Evolutionary conservation across 2,329 filamentous ascomycete genomes (phyloP), one percentile per base, ranked within the genome.

Genomic region (Fusarium equiseti): DNA sequence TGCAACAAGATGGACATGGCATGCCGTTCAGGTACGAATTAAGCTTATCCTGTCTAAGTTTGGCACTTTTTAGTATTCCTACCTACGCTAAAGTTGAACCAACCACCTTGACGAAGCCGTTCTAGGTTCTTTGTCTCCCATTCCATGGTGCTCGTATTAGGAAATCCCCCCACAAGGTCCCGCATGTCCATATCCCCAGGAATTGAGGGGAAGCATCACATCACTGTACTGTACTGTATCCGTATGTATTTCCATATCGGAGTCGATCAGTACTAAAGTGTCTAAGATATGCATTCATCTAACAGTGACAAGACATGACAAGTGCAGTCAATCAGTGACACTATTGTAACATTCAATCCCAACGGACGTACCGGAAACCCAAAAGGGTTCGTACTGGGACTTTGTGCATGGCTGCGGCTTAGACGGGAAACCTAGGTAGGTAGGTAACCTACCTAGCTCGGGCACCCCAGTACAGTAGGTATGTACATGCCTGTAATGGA

Each of bases 61-160:
- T 68, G 65, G 38, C 26, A 45, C 38, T n/a, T 40, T 27, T 24
- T 27, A 42, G n/a, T 38, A 45, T 31, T 46, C 13, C 42, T 26
- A 54, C 13, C 42, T 26, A 54, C 53, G 29, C 54, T 68, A 60
- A 50, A 18, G 31, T 65, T 42, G 53, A 43, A 55, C 66, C 56
- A 59, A 59, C 42, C 42, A 44, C 42, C 42, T 66, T 46, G 50
- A 59, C n/a, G 16, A 31, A 31, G 35, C 20, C 60, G 66, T 63
- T 59, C 58, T 53, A 58, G 56, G 60, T 52, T 56, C 15, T n/a
- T 56, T 26, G 43, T 26, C 35, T 27, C n/a, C 27, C 61, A 42
- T 15, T 42, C 44, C 50, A 62, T 38, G 35, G 18, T 38, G 35
- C 35, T 74, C 72, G 68, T 73, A 73, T 75, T 73, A 55, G 59